Percentiles rank a stretch among this genome's conserved stretches.
phyloP scores from a whole-genome alignment of 1,284 basidiomycete species.

The Vanrija pseudolonga region DNA sequence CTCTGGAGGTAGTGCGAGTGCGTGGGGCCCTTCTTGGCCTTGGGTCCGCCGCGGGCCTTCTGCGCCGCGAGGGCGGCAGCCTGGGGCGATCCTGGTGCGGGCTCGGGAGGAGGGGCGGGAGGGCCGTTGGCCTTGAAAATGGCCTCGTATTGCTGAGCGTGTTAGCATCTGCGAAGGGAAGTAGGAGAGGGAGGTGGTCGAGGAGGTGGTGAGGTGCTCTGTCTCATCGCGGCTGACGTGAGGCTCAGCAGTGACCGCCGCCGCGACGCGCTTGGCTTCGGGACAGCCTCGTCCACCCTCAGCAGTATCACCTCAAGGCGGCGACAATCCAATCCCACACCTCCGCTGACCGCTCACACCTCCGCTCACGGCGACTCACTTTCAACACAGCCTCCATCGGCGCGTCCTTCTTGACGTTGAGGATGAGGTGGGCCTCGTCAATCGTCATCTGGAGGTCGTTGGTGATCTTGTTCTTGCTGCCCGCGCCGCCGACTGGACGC shows the following conservation, averaged over 20 bases:
- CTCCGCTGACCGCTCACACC: not conserved
- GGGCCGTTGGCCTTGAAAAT: slow-evolving; percentile 85
- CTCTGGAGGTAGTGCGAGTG: slow-evolving; percentile 91
- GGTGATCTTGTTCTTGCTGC: slow-evolving; percentile 44
- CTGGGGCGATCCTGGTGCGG: slow-evolving; percentile 48
- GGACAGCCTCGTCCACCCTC: too few relatives aligned
- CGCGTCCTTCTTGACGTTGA: slow-evolving; percentile 81
- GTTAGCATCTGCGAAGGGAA: not conserved
- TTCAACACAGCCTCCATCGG: slow-evolving; percentile 65
- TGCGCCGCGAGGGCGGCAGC: slow-evolving; percentile 32
- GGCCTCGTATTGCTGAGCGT: slow-evolving; percentile 77
- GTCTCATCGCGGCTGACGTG: too few relatives aligned
- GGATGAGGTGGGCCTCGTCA: slow-evolving; percentile 90
- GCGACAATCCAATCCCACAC: too few relatives aligned
- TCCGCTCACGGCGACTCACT: slow-evolving; percentile 54
- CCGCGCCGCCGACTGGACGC: slow-evolving; percentile 21
- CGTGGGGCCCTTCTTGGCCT: slow-evolving; percentile 33
- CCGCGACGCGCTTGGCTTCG: too few relatives aligned
- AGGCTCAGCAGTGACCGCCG: too few relatives aligned
- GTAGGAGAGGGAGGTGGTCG: not conserved
- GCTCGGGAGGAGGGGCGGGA: slow-evolving; percentile 53
- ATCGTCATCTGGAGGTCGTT: slow-evolving; percentile 85
- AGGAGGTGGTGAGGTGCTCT: not conserved
- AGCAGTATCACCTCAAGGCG: too few relatives aligned
- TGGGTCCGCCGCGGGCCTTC: slow-evolving; percentile 1